phyloP scores from a whole-genome alignment of 164 flowering plant genomes.

The Tetracentron sinense region DNA sequence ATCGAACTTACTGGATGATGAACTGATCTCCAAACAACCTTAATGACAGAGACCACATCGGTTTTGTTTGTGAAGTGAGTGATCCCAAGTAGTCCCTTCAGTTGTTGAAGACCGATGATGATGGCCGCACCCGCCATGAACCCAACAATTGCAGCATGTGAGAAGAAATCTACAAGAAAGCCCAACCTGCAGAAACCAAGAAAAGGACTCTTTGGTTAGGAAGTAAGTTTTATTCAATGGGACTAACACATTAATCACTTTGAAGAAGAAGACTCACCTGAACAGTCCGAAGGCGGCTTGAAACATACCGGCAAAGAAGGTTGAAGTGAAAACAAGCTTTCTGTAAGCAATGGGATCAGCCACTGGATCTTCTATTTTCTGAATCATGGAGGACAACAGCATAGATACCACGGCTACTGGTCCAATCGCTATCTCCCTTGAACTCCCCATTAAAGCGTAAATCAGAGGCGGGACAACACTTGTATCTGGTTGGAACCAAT shows the following conservation, averaged over 20 bases:
- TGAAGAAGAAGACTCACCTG: conserved; percentile 34
- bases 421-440: conserved; percentile 84
- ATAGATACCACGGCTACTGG: conserved; percentile 89
- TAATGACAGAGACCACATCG: conserved; percentile 63
- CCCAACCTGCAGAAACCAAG: conserved; percentile 50
- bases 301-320: conserved; percentile 77
- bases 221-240: neutral
- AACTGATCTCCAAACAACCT: conserved; percentile 42
- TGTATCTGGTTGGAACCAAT: conserved; percentile 43
- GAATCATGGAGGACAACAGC: conserved; percentile 59
- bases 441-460: conserved; percentile 82
- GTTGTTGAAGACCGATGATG: conserved; percentile 78
- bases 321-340: conserved; percentile 59
- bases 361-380: conserved; percentile 47
- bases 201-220: neutral
- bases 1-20: conserved; percentile 45
- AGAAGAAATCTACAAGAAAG: conserved; percentile 78
- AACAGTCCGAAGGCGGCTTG: conserved; percentile 70
- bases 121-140: conserved; percentile 97
- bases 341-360: conserved; percentile 58
- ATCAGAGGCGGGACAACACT: conserved; percentile 81
- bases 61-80: conserved; percentile 67
- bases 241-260: neutral
- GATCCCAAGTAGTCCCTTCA: conserved; percentile 73
- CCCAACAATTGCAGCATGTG: conserved; percentile 90